Evolutionary conservation across 75 land plant genomes (phyloP), one percentile per base, ranked within the genome.

Genomic region (Ceratopteris richardii): DNA sequence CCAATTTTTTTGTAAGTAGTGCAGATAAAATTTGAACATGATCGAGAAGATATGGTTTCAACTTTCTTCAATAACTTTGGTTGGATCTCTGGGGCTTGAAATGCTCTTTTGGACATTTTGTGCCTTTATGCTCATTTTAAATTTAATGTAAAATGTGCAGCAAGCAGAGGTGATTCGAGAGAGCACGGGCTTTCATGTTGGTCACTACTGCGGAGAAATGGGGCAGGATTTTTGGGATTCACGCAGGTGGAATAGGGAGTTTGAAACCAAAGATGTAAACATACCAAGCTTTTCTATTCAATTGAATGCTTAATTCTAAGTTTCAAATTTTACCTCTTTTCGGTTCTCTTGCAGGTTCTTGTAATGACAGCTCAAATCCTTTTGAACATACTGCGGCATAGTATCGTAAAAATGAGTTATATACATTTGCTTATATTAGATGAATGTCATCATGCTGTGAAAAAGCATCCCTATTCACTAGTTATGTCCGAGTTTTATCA

Each of bases 281-380:
- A n/a, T n/a, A n/a, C n/a, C n/a, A 29, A 25, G 17, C 62, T 58
- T 52, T 17, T 44, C 23, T 59, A 30, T 40, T 40, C 42, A 29
- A 7, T 30, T 21, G 21, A 24, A 57, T 48, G 31, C 55, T 39
- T 69, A 1, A 25, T 25, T n/a, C n/a, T n/a, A n/a, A n/a, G n/a
- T n/a, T n/a, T n/a, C n/a, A n/a, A n/a, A n/a, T n/a, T n/a, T n/a
- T n/a, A n/a, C n/a, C n/a, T n/a, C n/a, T n/a, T n/a, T n/a, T n/a
- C n/a, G n/a, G 9, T 33, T 9, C 9, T 33, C 37, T 9, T 76
- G 54, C 82, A 95, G 99, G 99, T 95, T 56, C 69, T 95, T 20
- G 99, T 95, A 26, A 95, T 95, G 99, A 95, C 99, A 31, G 97
- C 99, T 63, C 99, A 95, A 76, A 95, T 95, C 57, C 78, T 95